Base-by-base conservation (phyloP, 768 basidiomycete genomes). In the Saitozyma podzolica region DNA sequence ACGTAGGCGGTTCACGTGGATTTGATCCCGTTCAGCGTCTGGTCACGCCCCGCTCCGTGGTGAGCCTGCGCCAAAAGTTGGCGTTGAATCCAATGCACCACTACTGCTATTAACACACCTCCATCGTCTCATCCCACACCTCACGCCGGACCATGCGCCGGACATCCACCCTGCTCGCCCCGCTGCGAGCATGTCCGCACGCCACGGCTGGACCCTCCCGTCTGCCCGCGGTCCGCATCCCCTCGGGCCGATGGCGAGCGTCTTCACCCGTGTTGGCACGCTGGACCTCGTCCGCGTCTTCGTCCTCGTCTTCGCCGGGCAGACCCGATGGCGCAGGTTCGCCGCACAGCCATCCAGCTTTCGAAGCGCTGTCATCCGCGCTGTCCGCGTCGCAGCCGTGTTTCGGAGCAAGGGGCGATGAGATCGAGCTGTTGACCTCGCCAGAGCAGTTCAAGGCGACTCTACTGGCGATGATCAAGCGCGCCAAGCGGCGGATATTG, bases 401-500 rank as follows among this genome's bases (percentile, higher is more conserved):
- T 56, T 80, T 80, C 54, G 72, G 71, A 9, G 72, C 75, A 3
- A 59, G 78, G 54, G 80, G 78, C 20, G 77, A 82, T 40, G 81
- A 84, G 56, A 81, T 91, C 37, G 80, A 80, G 10, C 81, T 91
- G 2, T 80, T 90, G 60, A 78, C 78, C 29, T 80, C 83, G 45
- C 90, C 90, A 0, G 66, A 79, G 11, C 80, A 85, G 37, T 92
- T 91, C 69, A 85, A 87, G 73, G 20, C 69, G 6, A 64, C 54
- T 0, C 70, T 92, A 29, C 66, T 89, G 67, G 88, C 85, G 62
- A 87, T 91, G 84, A 87, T 98, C 56, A 81, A 81, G 50, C 83
- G 85, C n/a, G 95, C 95, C 0, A 85, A 86, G 60, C 80, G 82
- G 54, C 85, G 93, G 59, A 86, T 99, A 69, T 90, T 94, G 73